Evolutionary conservation across 2,329 filamentous ascomycete genomes (phyloP), one percentile per base, ranked within the genome.

Genomic region (Ophiostoma angusticollis): DNA sequence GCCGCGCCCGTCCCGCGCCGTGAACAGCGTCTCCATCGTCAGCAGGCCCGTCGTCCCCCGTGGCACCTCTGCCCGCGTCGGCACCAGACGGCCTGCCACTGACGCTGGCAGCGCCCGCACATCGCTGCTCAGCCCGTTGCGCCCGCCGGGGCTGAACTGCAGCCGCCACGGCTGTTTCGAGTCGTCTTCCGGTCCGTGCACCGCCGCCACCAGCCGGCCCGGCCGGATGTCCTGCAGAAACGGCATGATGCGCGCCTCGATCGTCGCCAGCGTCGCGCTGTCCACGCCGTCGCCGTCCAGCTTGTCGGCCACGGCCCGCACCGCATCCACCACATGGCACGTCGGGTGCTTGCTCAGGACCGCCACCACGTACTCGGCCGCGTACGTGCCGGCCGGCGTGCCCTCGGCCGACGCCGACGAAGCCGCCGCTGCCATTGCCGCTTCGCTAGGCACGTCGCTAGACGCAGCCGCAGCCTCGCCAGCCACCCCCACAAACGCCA

Each of bases 351-450:
- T 76, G 46, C 80, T 74, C 50, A 95, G 93, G 41, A 85, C 83
- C 31, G 82, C 84, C 2, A 81, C 75, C 0, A 93, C 77, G 45
- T 87, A 86, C 54, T 95, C 84, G 19, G 81, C 81, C 52, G 83
- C 69, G 85, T 86, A 95, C n/a, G 37, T 54, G 57, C 38, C 60
- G 61, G 2, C 35, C 32, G 12, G 23, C 19, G 9, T 6, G 18
- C 25, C n/a, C n/a, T n/a, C n/a, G n/a, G n/a, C n/a, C n/a, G n/a
- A n/a, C n/a, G n/a, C n/a, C n/a, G n/a, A n/a, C n/a, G n/a, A 28
- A 13, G 6, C 25, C 6, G 25, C 25, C 6, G 25, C 25, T 28
- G 25, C 25, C 6, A 13, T 13, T 28, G 25, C 25, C 6, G 25
- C 25, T 28, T 5, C 25, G 17, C n/a, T n/a, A n/a, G n/a, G n/a